Evolutionary conservation across 768 basidiomycete genomes (phyloP), one percentile per base, ranked within the genome.

Genomic region (Gyrodon lividus): DNA sequence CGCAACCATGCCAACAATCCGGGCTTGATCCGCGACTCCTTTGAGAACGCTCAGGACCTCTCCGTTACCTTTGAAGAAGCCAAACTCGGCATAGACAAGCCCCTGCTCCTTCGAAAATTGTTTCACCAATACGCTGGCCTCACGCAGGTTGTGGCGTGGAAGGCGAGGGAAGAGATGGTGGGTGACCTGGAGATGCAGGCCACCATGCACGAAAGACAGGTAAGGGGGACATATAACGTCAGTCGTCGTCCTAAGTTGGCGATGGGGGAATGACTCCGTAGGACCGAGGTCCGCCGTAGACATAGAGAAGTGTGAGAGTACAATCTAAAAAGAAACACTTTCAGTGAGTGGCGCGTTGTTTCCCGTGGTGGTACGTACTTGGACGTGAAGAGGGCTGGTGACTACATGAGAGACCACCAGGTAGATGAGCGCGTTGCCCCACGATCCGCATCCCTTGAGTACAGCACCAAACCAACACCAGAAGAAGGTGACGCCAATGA

Each of bases 101-200:
- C 84, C 89, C 55, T 92, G 85, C 64, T 96, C 89, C 58, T 80
- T 75, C 13, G 93, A 92, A 61, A 87, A 98, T 61, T 87, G 79
- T 67, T 93, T 96, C 47, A 97, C 94, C 19, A 95, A 74, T 26
- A 77, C 52, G 56, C 89, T 91, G 2, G 96, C 96, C 48, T 82
- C 76, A 31, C 83, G 81, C 47, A 99, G 78, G 66, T 97, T 94
- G 75, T 98, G 96, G 34, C 97, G 78, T 2, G 97, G 97, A 1
- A 98, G 76, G 10, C 97, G 86, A 17, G 97, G 97, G 75, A 98
- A 98, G 52, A 98, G 79, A 69, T 98, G 95, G 61, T 99, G 97
- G 2, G 96, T 93, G 38, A 98, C 92, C 70, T 99, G 97, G 12
- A 98, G 83, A 60, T 99, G 92, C 17, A 99, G 81, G n/a, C 97